Conservation (phyloP, 148 eudicot genomes). For the Rhododendron griersonianum region DNA sequence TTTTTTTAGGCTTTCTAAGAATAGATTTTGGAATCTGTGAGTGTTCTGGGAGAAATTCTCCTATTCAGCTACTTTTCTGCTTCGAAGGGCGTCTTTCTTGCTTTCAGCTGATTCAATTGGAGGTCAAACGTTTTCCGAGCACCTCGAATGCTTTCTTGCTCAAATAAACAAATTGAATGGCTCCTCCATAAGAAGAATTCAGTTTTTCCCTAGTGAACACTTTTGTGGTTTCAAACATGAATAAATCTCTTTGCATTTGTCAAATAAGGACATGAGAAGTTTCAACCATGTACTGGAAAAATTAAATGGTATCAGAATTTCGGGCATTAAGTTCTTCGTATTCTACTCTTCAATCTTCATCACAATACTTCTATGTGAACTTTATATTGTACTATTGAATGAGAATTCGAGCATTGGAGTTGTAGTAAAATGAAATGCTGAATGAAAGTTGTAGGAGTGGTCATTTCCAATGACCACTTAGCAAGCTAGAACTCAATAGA, state of each 20-base stretch:
- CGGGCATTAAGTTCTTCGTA: background rate
- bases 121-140: no score
- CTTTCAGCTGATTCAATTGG: no score
- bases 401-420: background rate
- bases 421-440: background rate
- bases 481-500: background rate
- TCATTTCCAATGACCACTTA: background rate
- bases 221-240: background rate
- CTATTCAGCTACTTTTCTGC: no score
- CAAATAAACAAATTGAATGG: no score
- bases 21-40: no score
- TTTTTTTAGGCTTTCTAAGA: no score
- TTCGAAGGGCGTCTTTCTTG: no score
- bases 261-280: background rate
- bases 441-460: no score
- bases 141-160: no score
- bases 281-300: background rate
- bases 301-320: background rate
- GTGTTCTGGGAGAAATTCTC: no score
- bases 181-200: no score
- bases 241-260: background rate
- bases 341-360: conserved; percentile 1
- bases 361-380: background rate
- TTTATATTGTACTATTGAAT: background rate
- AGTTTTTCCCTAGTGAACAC: no score